Percentiles rank a stretch among this genome's conserved stretches.
Conservation (phyloP, 2,329 filamentous ascomycete species). For the Diatrype stigma region DNA sequence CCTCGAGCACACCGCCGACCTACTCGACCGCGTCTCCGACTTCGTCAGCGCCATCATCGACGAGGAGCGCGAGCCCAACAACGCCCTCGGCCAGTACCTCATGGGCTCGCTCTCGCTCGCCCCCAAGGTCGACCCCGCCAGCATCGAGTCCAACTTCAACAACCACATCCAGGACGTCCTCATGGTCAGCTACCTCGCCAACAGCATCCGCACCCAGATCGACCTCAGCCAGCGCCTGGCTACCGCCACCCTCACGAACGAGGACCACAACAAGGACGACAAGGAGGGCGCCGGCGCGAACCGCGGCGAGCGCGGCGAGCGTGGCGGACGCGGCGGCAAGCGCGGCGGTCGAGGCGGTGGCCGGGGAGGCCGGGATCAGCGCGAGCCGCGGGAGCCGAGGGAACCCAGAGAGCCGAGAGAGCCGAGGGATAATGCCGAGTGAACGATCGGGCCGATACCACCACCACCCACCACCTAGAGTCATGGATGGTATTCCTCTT, state of each 20-base stretch:
- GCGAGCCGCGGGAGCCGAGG: conserved; percentile 46
- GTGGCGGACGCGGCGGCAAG: conserved; percentile 39
- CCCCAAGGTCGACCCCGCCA: conserved; percentile 85
- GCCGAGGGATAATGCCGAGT: conserved; percentile 21
- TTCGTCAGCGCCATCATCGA: conserved; percentile 94
- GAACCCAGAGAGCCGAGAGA: conserved; percentile 40
- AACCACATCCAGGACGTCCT: conserved; percentile 99
- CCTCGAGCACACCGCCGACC: conserved; percentile 79
- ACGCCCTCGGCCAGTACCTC: conserved; percentile 88
- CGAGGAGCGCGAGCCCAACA: conserved; percentile 85
- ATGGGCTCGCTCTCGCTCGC: conserved; percentile 90
- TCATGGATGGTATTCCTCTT: too few relatives aligned
- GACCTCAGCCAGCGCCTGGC: conserved; percentile 94
- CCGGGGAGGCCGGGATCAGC: conserved; percentile 43
- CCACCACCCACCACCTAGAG: too few relatives aligned
- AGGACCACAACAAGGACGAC: conserved; percentile 35
- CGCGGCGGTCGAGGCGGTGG: conserved; percentile 40
- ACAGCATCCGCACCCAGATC: conserved; percentile 98
- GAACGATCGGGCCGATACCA: conserved; percentile 1
- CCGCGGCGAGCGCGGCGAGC: conserved; percentile 35
- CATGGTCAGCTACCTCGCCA: conserved; percentile 95
- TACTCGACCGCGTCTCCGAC: conserved; percentile 85
- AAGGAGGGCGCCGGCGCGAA: conserved; percentile 42
- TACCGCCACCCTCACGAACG: conserved; percentile 60
- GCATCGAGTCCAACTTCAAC: conserved; percentile 98